phyloP scores from a whole-genome alignment of 108 stramenopile species.

The Cyclotella choctawhatcheeana region DNA sequence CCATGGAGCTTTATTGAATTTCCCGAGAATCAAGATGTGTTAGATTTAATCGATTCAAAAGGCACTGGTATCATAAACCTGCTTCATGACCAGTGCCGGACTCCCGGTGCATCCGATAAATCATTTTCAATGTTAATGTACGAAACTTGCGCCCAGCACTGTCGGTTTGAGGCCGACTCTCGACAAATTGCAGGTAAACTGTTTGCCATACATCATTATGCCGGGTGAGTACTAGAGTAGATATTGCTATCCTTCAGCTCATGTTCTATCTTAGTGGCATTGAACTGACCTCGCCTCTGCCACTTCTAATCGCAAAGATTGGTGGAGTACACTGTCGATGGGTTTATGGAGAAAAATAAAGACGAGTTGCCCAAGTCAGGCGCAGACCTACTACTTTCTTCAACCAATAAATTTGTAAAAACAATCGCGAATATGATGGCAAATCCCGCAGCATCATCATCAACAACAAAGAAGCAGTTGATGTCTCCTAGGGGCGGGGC shows the following conservation, averaged over 20 bases:
- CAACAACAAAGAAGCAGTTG: slow-evolving; percentile 23
- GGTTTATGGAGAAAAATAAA: slow-evolving; percentile 79
- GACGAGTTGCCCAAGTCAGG: slow-evolving; percentile 70
- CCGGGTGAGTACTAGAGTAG: slow-evolving; percentile 22
- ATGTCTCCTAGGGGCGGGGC: slow-evolving; percentile 28
- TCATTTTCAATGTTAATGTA: slow-evolving; percentile 56
- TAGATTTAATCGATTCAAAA: slow-evolving; percentile 84
- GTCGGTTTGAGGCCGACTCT: slow-evolving; percentile 60
- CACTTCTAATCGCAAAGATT: slow-evolving; percentile 10
- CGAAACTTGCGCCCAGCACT: slow-evolving; percentile 41
- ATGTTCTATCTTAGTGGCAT: too few relatives aligned
- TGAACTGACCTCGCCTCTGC: too few relatives aligned
- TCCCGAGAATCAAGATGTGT: slow-evolving; percentile 84
- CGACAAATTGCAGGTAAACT: slow-evolving; percentile 55
- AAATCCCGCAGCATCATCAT: slow-evolving; percentile 27
- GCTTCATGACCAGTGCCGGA: slow-evolving; percentile 64
- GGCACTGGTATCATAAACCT: slow-evolving; percentile 63
- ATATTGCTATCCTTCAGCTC: neutral
- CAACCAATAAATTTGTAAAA: slow-evolving; percentile 42
- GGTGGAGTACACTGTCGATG: slow-evolving; percentile 65
- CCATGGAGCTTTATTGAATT: slow-evolving; percentile 68
- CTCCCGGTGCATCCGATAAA: slow-evolving; percentile 65
- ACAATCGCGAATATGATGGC: slow-evolving; percentile 54
- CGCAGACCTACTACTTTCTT: slow-evolving; percentile 53
- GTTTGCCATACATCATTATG: slow-evolving; percentile 78